phyloP scores from a whole-genome alignment of 2,329 filamentous ascomycete genomes.

The Aspergillus pseudotamarii region DNA sequence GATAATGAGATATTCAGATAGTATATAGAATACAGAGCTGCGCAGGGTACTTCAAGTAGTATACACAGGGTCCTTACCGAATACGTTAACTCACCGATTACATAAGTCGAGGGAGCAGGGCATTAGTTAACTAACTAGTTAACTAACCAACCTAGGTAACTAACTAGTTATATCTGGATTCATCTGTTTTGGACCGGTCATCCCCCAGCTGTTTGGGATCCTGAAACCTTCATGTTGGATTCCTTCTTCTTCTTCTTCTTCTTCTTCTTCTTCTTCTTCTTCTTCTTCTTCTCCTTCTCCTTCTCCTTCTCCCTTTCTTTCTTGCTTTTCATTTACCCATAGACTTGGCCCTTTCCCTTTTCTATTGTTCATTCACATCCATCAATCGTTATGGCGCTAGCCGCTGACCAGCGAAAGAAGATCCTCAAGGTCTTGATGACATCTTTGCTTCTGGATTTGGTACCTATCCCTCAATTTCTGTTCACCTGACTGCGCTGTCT shows the following conservation, averaged over 20 bases:
- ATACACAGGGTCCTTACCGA: too few relatives aligned
- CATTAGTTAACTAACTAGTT: too few relatives aligned
- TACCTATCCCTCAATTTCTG: slow-evolving; percentile 48
- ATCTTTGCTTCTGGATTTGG: slow-evolving; percentile 85
- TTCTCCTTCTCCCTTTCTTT: neutral
- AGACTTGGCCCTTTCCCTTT: neutral
- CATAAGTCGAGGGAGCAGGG: slow-evolving; percentile 12
- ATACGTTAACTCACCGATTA: neutral
- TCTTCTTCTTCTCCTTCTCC: slow-evolving; percentile 24
- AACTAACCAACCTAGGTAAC: too few relatives aligned
- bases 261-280: slow-evolving; percentile 21
- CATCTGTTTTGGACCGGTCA: too few relatives aligned
- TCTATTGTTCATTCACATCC: slow-evolving; percentile 2
- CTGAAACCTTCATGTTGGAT: neutral
- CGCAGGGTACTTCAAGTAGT: too few relatives aligned
- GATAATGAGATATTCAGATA: too few relatives aligned
- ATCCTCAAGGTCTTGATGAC: slow-evolving; percentile 87
- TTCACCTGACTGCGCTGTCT: neutral
- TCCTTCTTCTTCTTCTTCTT: slow-evolving; percentile 20
- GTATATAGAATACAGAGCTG: too few relatives aligned
- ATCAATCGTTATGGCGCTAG: slow-evolving; percentile 35
- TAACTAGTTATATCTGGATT: too few relatives aligned
- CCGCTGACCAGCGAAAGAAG: slow-evolving; percentile 65
- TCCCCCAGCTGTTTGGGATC: neutral
- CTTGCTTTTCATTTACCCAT: neutral